Base-by-base conservation (phyloP, 257 asterid species). In the Nicotiana knightiana region DNA sequence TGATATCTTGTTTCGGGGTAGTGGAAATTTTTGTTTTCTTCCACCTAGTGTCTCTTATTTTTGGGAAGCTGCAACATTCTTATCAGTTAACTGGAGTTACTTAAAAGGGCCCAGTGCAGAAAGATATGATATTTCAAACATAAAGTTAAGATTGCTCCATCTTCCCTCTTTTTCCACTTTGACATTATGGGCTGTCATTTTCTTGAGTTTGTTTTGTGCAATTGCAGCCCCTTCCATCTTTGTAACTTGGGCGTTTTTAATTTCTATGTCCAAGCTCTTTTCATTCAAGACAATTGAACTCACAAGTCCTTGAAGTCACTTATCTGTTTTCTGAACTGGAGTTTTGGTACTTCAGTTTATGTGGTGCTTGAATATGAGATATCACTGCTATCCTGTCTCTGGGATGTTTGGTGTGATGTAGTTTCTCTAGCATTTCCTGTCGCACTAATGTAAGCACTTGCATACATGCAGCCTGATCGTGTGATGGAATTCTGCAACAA, bases 401-500 rank as follows among this genome's bases (percentile, higher is more conserved):
- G 13, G 33, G 37, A n/a, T 73, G 39, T 48, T 26, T 46, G 62
- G 79, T 53, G 51, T 37, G 21, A 48, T 48, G 35, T 73, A 48
- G 46, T 81, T 30, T 76, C 37, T 33, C 46, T 53, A 15, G 55
- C 77, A 46, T 68, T 76, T 67, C 28, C 35, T 17, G 63, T 75
- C 53, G 21, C 51, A 15, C 55, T 33, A 18, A 80, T 66, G 21
- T 51, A 30, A 48, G 53, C 63, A 48, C 83, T 81, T 70, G 67
- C 66, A 78, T 86, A 71, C 61, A 68, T 83, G 83, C 97, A 97
- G 98, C 99, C 99, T 24, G 99, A 94, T 70, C 98, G 99, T 63
- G 99, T 97, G 15, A 92, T 94, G 98, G 99, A 97, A 83, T 97
- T 97, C 81, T 97, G 98, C 82, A 93, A 94, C 83, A 94, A 94